Base-by-base conservation (phyloP, 805 yeast species). In the Ogataea trehalophila region DNA sequence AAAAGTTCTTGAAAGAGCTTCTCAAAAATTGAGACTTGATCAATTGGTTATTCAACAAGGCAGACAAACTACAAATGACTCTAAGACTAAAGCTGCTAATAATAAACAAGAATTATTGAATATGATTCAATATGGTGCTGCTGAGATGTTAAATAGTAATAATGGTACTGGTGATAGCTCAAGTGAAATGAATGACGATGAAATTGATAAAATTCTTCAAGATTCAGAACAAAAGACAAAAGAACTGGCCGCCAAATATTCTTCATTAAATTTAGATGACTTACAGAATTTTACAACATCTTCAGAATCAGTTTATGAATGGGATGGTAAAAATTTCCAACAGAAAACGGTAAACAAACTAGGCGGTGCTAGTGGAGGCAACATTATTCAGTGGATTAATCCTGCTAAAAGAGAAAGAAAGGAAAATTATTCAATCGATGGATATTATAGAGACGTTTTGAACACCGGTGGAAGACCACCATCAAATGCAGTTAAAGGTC, bases 41-140 rank as follows among this genome's bases (percentile, higher is more conserved):
- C 97, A 92, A 62, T 76, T 92, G 56, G 99, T 92, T 45, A 92
- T 92, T 57, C 99, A 92, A 64, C 98, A 92, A 62, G 97, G 96
- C 6, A 73, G 91, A 49, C 91, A 85, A 57, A 83, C 86, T 62
- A 88, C 92, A 15, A 87, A 87, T 48, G 60, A 59, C 22, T 48
- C 53, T 17, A 71, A 67, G 46, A 66, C 60, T 36, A 71, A 70
- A 49, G 73, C 71, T 11, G 73, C 70, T 9, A 72, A 72, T 23
- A 74, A 82, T 4, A 85, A 86, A 58, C 88, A 83, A 59, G 94
- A 86, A 41, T 75, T 87, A 53, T 72, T 87, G 51, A 79, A 81
- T 50, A 86, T 87, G 94, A 87, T 87, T 65, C 92, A 87, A 63
- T 83, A 76, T 64, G 95, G 95, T 61, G 94, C 94, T 0, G 79